Evolutionary conservation across 345 rosid genomes (phyloP), one percentile per base, ranked within the genome.

Genomic region (Gossypium sturtianum): DNA sequence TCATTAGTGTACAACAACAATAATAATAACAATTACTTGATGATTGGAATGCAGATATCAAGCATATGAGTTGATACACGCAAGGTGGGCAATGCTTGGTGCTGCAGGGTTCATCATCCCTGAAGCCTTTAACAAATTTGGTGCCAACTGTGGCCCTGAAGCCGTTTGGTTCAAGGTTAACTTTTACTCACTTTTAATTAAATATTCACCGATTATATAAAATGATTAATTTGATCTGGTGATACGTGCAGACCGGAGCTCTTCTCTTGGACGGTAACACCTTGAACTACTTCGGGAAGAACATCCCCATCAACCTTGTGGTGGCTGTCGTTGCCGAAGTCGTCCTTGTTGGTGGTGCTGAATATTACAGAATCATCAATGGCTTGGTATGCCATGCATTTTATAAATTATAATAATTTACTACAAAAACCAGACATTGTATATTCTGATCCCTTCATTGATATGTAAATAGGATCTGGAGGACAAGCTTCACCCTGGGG

Each of bases 91-190:
- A 2, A 94, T 94, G 98, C 87, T 94, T 54, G 98, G 98, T 66
- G 97, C 98, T 27, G 98, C 98, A 34, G 97, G 98, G 6, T 89
- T 83, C 84, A 87, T 94, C 80, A 91, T 92, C 77, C 98, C 98
- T 38, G 98, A 94, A 85, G 97, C 97, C 56, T 91, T 89, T 67
- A 92, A 94, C 94, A 94, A 94, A 83, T 94, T 76, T 29, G 98
- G 98, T 7, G 98, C 98, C 72, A 91, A 92, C 87, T 94, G 98
- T 22, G 98, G 98, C 12, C 98, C 98, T 45, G 98, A 94, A 87
- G 98, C 98, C 2, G 98, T 92, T 61, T 91, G 98, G 98, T 94
- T 94, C 78, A 92, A 91, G 97, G 97, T 94, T 56, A 56, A 56
- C 7, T 49, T 44, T 51, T 16, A 13, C 56, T 51, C 17, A 16